A percentile compares a stretch with the other conserved stretches of the same genome.
These are phyloP conservation scores for Pestalotiopsis sp. DNA, from an alignment of 2,329 filamentous ascomycete species.

Conservation along the genomic window DNA sequence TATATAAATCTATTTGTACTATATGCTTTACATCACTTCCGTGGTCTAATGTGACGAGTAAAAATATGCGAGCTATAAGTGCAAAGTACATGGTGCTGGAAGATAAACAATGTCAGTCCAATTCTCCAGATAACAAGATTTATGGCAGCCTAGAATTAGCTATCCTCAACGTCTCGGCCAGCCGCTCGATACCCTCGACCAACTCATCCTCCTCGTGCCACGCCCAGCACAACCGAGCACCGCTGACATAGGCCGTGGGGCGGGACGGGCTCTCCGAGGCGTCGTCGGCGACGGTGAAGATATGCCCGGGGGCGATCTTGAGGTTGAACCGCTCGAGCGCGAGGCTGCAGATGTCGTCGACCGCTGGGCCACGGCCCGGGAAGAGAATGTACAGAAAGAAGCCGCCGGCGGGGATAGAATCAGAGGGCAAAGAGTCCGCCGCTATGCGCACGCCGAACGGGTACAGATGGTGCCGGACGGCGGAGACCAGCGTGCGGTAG, in stretches of 20 bases:
- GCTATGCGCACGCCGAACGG: slow-evolving; percentile 25
- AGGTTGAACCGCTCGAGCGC: slow-evolving; percentile 10
- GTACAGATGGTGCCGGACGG: slow-evolving; percentile 21
- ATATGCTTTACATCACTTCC: neutral
- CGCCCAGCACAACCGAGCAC: slow-evolving; percentile 12
- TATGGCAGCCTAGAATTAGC: neutral
- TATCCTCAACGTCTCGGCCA: slow-evolving; percentile 30
- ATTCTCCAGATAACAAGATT: neutral
- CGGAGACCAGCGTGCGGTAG: slow-evolving; percentile 23
- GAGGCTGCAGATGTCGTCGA: neutral
- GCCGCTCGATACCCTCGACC: slow-evolving; percentile 50
- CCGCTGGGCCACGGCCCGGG: slow-evolving; percentile 13
- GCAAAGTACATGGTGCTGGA: neutral
- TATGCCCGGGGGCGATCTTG: neutral
- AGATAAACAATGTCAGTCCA: neutral
- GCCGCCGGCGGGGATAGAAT: neutral
- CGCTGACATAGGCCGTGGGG: neutral
- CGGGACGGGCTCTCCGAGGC: neutral
- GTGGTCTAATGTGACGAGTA: neutral
- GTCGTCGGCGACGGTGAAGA: slow-evolving; percentile 4
- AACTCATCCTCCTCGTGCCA: slow-evolving; percentile 12
- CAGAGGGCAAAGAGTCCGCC: neutral
- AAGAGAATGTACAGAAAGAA: slow-evolving; percentile 11
- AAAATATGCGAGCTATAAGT: neutral
- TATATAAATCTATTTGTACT: slow-evolving; percentile 3